Base-by-base conservation (phyloP, 768 basidiomycete species). In the Coprinopsis sp. region DNA sequence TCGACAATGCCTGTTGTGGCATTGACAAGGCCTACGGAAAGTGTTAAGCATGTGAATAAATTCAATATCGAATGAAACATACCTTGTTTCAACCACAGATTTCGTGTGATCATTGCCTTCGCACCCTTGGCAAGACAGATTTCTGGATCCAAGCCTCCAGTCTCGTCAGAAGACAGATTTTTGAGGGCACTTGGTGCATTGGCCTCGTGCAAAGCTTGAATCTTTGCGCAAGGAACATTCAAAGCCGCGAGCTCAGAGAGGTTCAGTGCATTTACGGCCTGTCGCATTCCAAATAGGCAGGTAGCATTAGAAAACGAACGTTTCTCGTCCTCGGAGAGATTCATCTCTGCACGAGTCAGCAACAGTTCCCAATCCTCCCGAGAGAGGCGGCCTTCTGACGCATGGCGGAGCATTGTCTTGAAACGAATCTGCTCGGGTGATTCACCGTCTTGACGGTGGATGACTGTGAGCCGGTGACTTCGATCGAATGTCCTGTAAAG, bases 61-160 rank as follows among this genome's bases (percentile, higher is more conserved):
- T 36, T 19, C 22, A 46, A 23, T 25, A n/a, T n/a, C n/a, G n/a
- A n/a, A n/a, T n/a, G n/a, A 33, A 49, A 14, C 33, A 37, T 21
- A 51, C 57, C 57, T 38, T 58, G 45, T 4, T 48, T 38, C 18
- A 47, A 47, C 54, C 54, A 62, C 1, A 62, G 43, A 49, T 62
- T 62, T 11, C 51, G 37, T 12, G 56, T 61, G 18, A 61, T 50
- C 57, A 59, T 61, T 0, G 58, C 46, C 33, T 48, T 47, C 1
- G 61, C 55, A 18, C 56, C 57, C 34, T 51, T 49, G 19, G 57
- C 51, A 1, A 62, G 25, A 23, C 57, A 23, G 23, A 60, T 44
- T 21, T 56, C 36, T 3, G 40, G 39, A 33, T 59, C 54, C 8
- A 62, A 44, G 2, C 59, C 56, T 33, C 55, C 56, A 14, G 58